Base-by-base conservation (phyloP, 345 rosid genomes). In the Odontarrhena argentea region DNA sequence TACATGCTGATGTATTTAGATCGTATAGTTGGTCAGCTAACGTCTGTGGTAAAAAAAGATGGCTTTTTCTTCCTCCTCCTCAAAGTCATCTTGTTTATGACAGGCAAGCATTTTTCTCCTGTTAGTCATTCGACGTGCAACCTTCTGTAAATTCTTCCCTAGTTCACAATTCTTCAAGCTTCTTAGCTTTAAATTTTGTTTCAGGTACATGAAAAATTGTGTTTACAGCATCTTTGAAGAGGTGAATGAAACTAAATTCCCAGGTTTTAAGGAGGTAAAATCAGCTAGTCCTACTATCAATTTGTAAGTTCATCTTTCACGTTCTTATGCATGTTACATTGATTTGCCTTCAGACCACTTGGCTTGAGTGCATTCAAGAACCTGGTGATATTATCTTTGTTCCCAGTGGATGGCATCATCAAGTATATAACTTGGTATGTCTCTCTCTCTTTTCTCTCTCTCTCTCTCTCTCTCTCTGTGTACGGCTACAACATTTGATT, bases 381-480 rank as follows among this genome's bases (percentile, higher is more conserved):
- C 62, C 76, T 34, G 85, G 85, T 60, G 95, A 88, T 71, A 75
- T 83, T 60, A 83, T 90, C 65, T 90, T 85, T 83, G 97, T 90
- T 62, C 97, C 97, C 24, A 88, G 97, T 58, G 97, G 98, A 71
- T 93, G 97, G 98, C 87, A 86, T 80, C 94, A 93, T 83, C 97
- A 93, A 90, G 98, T 93, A 59, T 91, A 83, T 59, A 93, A 93
- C 85, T 76, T 90, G 87, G 97, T 90, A 81, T 40, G 26, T 59
- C 40, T 55, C 50, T 24, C 36, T 60, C 48, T 58, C 70, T 50
- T 22, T 14, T 56, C 35, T 59, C 70, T 9, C 22, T 10, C 56
- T 25, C 3, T 56, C 35, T 59, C 70, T 9, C 22, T 10, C 56
- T 25, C 3, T 9, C 36, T 24, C 11, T 13, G 3, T 13, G 0